These are phyloP conservation scores for Agaricus sinodeliciosus DNA, from an alignment of 768 basidiomycete genomes.

Conservation along the genomic window DNA sequence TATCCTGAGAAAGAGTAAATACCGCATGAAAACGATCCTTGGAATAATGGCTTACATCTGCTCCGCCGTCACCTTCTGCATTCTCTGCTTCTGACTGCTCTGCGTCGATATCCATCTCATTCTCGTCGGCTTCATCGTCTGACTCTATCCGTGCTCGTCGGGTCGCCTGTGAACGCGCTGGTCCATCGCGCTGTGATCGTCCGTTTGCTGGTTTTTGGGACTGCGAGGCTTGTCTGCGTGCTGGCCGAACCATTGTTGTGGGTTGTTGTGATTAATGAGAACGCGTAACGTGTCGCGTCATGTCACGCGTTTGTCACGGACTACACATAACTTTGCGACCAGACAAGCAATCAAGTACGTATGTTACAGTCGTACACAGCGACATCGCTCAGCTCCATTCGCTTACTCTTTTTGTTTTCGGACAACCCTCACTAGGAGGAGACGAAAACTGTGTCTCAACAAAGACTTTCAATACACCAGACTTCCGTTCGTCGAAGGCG, in stretches of 20 bases:
- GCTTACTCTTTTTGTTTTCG: slow-evolving; percentile 43
- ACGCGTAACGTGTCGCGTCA: slow-evolving; percentile 7
- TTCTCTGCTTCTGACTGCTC: slow-evolving; percentile 2
- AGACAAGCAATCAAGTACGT: not conserved
- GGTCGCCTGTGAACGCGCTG: slow-evolving; percentile 5
- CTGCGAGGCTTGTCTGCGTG: slow-evolving; percentile 8
- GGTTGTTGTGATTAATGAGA: not conserved
- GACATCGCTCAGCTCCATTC: slow-evolving; percentile 28
- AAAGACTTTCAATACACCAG: slow-evolving; percentile 66
- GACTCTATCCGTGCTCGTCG: slow-evolving; percentile 5
- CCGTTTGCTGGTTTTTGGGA: slow-evolving; percentile 1
- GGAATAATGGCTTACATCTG: slow-evolving; percentile 1
- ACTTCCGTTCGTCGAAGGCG: slow-evolving; percentile 50
- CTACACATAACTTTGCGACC: too few species aligned
- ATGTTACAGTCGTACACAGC: not conserved
- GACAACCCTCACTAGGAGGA: slow-evolving; percentile 41
- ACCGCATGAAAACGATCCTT: not conserved
- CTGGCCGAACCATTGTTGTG: slow-evolving; percentile 3
- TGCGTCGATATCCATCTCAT: slow-evolving; percentile 3
- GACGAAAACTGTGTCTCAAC: slow-evolving; percentile 57
- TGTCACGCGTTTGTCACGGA: not conserved
- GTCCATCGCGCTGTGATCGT: slow-evolving; percentile 8
- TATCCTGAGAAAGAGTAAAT: slow-evolving; percentile 35
- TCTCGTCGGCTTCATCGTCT: slow-evolving; percentile 9
- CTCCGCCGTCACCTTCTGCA: not conserved